Base-by-base conservation (phyloP, 148 eudicot species). In the Vaccinium corymbosum region DNA sequence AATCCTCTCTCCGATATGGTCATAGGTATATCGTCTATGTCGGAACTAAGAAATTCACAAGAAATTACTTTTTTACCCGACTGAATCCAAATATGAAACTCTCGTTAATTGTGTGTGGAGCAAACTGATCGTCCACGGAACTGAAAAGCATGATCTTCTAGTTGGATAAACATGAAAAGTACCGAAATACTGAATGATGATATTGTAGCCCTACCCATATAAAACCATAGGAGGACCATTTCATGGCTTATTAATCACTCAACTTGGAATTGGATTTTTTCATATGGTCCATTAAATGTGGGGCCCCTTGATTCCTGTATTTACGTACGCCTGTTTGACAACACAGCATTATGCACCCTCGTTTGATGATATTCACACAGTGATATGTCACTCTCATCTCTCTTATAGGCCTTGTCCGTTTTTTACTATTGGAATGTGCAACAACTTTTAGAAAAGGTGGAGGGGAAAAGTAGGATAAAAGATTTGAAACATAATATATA, bases 381-480 rank as follows among this genome's bases (percentile, higher is more conserved):
- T 87, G 88, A 87, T 76, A 42, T 81, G 86, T 87, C 88, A 84
- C 50, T 87, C 48, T 87, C 86, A 84, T 20, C 82, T 77, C 86
- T 84, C 79, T 42, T 35, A 52, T 35, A 52, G 81, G 76, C 88
- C 72, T 80, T 80, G 86, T 84, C 88, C 38, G 22, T 79, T 76
- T 68, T 10, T 2, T 29, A 10, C 71, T 76, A 61, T 84, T 80
- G 76, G 78, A 80, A 83, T 83, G 53, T 83, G 75, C 83, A 59
- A 50, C 42, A 38, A 38, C 76, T 86, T 86, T 80, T 42, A 71
- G 81, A 73, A 57, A 56, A 79, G 66, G 81, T 17, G 35, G 12
- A 2, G 52, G 32, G 76, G 72, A 55, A 38, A 7, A 27, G 76
- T 22, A n/a, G 22, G 55, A 64, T 64, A 25, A 3, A 64, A 78